Conservation (phyloP, 805 yeast species). For the Yamadazyma phyllophila region DNA sequence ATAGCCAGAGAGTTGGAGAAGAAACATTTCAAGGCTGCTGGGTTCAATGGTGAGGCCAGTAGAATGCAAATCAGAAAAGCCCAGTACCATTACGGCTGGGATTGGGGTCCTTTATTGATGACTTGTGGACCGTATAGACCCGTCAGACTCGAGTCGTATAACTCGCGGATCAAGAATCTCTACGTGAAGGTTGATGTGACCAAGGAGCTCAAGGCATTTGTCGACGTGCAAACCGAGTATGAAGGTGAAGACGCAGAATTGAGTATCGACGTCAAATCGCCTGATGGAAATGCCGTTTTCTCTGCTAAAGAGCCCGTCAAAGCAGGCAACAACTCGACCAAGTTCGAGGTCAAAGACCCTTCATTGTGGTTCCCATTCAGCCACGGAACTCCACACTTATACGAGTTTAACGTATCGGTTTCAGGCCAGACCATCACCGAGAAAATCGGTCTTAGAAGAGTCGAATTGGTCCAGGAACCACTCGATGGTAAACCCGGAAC, state of each 20-base stretch:
- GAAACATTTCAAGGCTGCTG: slow-evolving; percentile 23
- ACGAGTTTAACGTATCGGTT: slow-evolving; percentile 21
- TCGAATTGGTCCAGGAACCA: slow-evolving; percentile 37
- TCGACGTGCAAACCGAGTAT: slow-evolving; percentile 13
- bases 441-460: slow-evolving; percentile 40
- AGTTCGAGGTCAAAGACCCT: slow-evolving; percentile 22
- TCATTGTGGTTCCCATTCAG: slow-evolving; percentile 42
- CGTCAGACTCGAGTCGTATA: slow-evolving; percentile 24
- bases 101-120: slow-evolving; percentile 50
- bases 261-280: slow-evolving; percentile 13
- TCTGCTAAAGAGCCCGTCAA: background rate
- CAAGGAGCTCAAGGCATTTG: slow-evolving; percentile 8
- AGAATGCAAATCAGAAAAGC: slow-evolving; percentile 49
- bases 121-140: slow-evolving; percentile 47
- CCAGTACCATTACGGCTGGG: slow-evolving; percentile 58
- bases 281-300: slow-evolving; percentile 12
- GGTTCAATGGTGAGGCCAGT: slow-evolving; percentile 44
- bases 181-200: slow-evolving; percentile 17
- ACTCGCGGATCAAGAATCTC: slow-evolving; percentile 17
- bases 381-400: slow-evolving; percentile 36
- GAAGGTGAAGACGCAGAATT: slow-evolving; percentile 3
- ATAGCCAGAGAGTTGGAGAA: slow-evolving; percentile 33
- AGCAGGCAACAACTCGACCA: slow-evolving; percentile 8
- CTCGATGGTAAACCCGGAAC: slow-evolving; percentile 30
- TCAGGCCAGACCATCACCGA: slow-evolving; percentile 14